Evolutionary conservation across 371 early-diverging fungal species (phyloP).

Genomic region (Mucor velutinosus): DNA sequence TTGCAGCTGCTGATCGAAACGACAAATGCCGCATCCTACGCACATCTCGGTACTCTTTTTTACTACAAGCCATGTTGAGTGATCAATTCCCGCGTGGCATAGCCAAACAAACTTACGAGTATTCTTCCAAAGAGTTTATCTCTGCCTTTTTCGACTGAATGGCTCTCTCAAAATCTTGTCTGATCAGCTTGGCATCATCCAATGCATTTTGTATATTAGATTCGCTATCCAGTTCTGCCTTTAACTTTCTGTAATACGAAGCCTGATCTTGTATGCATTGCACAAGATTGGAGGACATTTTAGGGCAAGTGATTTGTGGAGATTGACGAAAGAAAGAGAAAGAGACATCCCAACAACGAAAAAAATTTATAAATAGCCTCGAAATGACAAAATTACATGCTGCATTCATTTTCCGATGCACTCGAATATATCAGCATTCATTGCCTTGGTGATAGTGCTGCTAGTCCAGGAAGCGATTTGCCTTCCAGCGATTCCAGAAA

Average conservation of each 20-base stretch:
- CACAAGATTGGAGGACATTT: constrained; percentile 18
- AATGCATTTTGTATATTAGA: constrained; percentile 2
- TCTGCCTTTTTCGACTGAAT: constrained; percentile 11
- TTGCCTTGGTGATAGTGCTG: not conserved
- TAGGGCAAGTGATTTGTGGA: not conserved
- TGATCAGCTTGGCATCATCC: not conserved
- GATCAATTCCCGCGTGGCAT: not conserved
- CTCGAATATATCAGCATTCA: not conserved
- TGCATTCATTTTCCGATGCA: not conserved
- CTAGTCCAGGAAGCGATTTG: not conserved
- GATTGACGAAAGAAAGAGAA: not conserved
- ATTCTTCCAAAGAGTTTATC: constrained; percentile 15
- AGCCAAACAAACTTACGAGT: constrained; percentile 19
- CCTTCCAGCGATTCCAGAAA: constrained; percentile 13
- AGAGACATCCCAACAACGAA: not conserved
- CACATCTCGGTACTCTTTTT: constrained; percentile 41
- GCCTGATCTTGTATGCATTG: constrained; percentile 25
- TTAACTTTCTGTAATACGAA: constrained; percentile 15
- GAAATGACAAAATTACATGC: not conserved
- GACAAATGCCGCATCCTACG: constrained; percentile 42
- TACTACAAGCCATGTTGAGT: constrained; percentile 14
- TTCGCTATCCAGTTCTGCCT: constrained; percentile 11
- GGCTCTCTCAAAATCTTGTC: not conserved
- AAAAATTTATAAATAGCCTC: not conserved
- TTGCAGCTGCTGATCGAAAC: constrained; percentile 42